Base-by-base conservation (phyloP, 176 grass and related monocot species). In the Hyparrhenia diplandra region DNA sequence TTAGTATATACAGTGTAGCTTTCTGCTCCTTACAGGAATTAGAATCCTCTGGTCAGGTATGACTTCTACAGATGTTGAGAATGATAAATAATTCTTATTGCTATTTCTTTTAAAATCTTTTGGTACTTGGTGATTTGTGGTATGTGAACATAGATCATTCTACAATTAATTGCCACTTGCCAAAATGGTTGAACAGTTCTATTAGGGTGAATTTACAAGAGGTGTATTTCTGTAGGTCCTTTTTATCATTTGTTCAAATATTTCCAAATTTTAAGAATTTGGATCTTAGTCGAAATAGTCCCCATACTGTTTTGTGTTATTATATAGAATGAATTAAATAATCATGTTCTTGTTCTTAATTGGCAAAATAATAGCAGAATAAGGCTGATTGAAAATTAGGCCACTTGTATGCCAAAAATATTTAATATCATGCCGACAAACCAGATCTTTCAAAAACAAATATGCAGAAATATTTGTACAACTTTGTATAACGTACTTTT, bases 291-390 rank as follows among this genome's bases (percentile, higher is more conserved):
- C 8, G 0, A 34, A 52, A 73, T 12, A 32, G 10, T 10, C 28
- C 28, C 28, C 14, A 21, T 17, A 43, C 1, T 57, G 20, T 72
- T 41, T 41, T 1, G 39, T 18, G 23, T 39, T 64, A 9, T 73
- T 21, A 27, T 92, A 64, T 59, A 89, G 77, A 82, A 87, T 78
- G 76, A 68, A 85, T 21, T 80, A 78, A 74, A 89, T 59, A 85
- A 61, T 70, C 78, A 75, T 34, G 1, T 71, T 90, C 46, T 64
- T 62, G 16, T 54, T 91, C 62, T 82, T 65, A 46, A 34, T 9
- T 85, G 64, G 78, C 32, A 65, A 71, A 36, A 24, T 54, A 88
- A 54, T 86, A 88, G 34, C 75, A 69, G 41, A 30, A 69, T 41
- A 37, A 86, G 49, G 80, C 49, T 49, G 64, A 80, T 55, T 79